Base-by-base conservation (phyloP, 1,139 yeast genomes). In the Taphrina wiesneri region DNA sequence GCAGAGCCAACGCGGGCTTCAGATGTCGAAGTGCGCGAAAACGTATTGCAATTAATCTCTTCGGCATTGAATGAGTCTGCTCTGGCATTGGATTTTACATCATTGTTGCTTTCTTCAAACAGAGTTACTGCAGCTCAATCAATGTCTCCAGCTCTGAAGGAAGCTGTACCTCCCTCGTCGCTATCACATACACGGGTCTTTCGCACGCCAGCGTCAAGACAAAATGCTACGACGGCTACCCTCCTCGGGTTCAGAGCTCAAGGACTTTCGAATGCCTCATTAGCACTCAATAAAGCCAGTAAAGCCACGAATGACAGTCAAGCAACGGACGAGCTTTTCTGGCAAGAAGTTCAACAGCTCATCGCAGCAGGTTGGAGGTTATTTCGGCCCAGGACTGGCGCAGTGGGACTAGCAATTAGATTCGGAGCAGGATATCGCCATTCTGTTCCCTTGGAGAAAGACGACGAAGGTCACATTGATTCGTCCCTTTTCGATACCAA, bases 211-310 rank as follows among this genome's bases (percentile, higher is more conserved):
- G 77, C 87, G 1, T 61, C 65, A 54, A 66, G 74, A 0, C 43
- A 46, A 21, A 41, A 47, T 11, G 39, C 21, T 26, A 65, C 71
- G 57, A 79, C 79, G 56, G 80, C 78, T 26, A 74, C 76, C 21
- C 79, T 87, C 2, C 91, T 91, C 0, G 97, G 97, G 1, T 92
- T 97, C 97, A 92, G 91, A 72, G 76, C 87, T 46, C 84, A 88
- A 72, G 84, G 95, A 53, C 75, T 91, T 56, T 80, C 79, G 41
- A 83, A 83, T 64, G 83, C 92, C 3, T 79, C 86, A 0, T 82
- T 80, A 3, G 43, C 43, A 26, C 34, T 62, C 11, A 23, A 19
- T 7, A 28, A 9, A 15, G 60, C 65, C 13, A 28, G 64, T 34
- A 36, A 15, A 2, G 32, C 26, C 9, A 39, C 60, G 23, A 28